Base-by-base conservation (phyloP, 495 filamentous ascomycete species). In the Podospora pseudoanserina region DNA sequence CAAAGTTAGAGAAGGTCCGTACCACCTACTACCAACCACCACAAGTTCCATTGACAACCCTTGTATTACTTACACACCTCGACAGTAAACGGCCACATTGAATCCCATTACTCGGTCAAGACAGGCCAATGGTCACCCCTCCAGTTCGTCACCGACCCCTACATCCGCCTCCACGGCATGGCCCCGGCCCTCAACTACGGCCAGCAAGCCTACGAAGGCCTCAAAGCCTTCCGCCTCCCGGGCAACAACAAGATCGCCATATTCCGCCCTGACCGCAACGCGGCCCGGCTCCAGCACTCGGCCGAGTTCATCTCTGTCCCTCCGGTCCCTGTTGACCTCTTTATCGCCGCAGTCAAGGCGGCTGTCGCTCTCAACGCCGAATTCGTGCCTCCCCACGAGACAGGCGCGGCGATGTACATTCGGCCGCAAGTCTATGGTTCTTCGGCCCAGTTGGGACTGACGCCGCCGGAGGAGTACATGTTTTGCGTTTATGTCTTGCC, bases 141-240 rank as follows among this genome's bases (percentile, higher is more conserved):
- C 11, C 70, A 81, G 67, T 94, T 96, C 81, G 82, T 96, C 66
- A 75, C 82, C 19, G 89, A 92, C 71, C 93, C 93, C 4, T 92
- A 83, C 81, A 86, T 97, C 67, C 84, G 85, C 64, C 86, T 97
- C 72, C 94, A 97, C 79, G 93, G 93, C 68, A 92, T 97, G 89
- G 87, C 92, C 0, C 94, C 93, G 0, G 94, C 85, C 44, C 86
- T 97, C 57, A 97, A 97, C 83, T 97, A 97, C 76, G 93, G 90
- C 56, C 91, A 95, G 72, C 93, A 97, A 81, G 93, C 92, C 60
- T 97, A 94, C 84, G 93, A 97, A 73, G 93, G 93, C 11, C 85
- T 97, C 66, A 97, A 97, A 78, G 92, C 93, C 63, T 96, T 96
- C 85, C 92, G 94, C 49, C 84, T 85, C 44, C 87, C 90, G 32